Evolutionary conservation across 192 early-diverging fungal genomes (phyloP), one percentile per base, ranked within the genome.

Genomic region (Physocladia obscura): DNA sequence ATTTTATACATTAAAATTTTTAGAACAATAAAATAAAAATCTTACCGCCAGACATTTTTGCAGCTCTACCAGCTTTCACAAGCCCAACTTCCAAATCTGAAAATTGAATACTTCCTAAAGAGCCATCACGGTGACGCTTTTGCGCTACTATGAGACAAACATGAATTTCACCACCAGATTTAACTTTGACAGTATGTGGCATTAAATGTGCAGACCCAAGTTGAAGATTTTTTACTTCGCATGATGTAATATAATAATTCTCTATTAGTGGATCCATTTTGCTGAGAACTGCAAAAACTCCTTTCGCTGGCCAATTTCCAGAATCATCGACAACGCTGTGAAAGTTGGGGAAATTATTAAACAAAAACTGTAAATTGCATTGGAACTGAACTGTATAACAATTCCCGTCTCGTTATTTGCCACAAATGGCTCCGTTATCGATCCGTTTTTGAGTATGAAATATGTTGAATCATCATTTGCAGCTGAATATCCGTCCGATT

Each of bases 251-350:
- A 31, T 72, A 72, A 31, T 62, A 61, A 54, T 69, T 31, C 3
- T 26, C 50, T 13, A 68, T 54, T 21, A n/a, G 8, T 11, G 60
- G 34, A 32, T 72, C 70, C 47, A 72, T 19, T 31, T 51, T 29
- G 26, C 38, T 62, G 1, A 72, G 31, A 26, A 50, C 58, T 8
- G 29, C 59, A 49, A 72, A 72, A 38, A 72, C 60, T 1, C 70
- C 70, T 31, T 60, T 58, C 27, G 24, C 11, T 6, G 70, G 70
- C 70, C 70, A 72, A 24, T 31, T 31, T 21, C 70, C 70, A 29
- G 60, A 63, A 44, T 72, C 60, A 51, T 72, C 70, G 4, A 72
- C 70, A 3, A 72, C 37, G 40, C 67, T 69, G 35, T 27, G 38
- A 44, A 34, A 26, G 8, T 15, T 48, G 17, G 24, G 32, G 11